Evolutionary conservation across 2,329 filamentous ascomycete species (phyloP), one percentile per base, ranked within the genome.

Genomic region (Hirsutella rhossiliensis): DNA sequence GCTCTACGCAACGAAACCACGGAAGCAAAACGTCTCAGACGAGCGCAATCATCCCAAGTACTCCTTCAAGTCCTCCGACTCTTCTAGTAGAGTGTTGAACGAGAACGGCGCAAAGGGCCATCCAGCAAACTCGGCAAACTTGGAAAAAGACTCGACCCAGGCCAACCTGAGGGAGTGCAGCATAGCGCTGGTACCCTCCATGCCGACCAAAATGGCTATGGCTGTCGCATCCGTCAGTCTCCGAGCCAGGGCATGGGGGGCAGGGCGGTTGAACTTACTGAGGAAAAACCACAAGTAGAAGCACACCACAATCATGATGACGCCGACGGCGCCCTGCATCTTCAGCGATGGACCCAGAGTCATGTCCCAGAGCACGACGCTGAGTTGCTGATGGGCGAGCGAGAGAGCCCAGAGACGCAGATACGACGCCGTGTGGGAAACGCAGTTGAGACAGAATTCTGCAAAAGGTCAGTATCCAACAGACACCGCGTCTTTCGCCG

Each of bases 361-460:
- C 92, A 98, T 98, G 56, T 77, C 77, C 92, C 92, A 98, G 40
- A 98, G 76, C 50, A 98, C 92, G 51, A 89, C 84, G 41, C 87
- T 95, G 48, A 98, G 81, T 75, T 97, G 92, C 64, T 98, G 92
- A 72, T 98, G 92, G 29, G 92, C 92, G 47, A 98, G 82, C 2
- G 92, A 98, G 55, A 98, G 67, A 29, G 92, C 92, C 92, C 92
- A 98, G 38, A 98, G 84, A 72, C 92, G 92, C 40, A 98, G 84
- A 67, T 98, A 98, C 1, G 92, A 98, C 5, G 92, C 92, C 5
- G 94, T 98, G 68, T 98, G 92, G 28, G 92, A 98, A 50, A 98
- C 90, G 64, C 90, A 97, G 73, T 98, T 98, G 56, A 98, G 76
- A 62, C 92, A 98, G 72, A 98, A 98, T 75, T 98, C 87, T 88